Percentiles rank a stretch among this genome's conserved stretches.
phyloP scores from a whole-genome alignment of 768 basidiomycete species.

The Lentinula guzmanii region DNA sequence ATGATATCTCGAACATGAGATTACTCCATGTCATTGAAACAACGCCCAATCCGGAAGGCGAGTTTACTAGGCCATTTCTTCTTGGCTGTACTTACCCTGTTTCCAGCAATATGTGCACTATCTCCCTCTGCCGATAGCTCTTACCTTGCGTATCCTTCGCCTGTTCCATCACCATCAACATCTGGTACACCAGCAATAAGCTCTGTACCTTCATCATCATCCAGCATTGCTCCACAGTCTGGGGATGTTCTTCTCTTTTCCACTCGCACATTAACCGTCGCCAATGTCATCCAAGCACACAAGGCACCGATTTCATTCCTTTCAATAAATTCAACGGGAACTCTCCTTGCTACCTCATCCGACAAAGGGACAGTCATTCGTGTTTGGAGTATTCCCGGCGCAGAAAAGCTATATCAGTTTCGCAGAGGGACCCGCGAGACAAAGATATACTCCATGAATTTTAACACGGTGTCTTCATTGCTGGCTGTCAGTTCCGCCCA shows the following conservation, averaged over 20 bases:
- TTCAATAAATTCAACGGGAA: slow-evolving; percentile 80
- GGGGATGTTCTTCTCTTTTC: slow-evolving; percentile 95
- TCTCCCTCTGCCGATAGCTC: slow-evolving; percentile 91
- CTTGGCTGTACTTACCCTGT: not conserved
- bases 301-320: slow-evolving; percentile 89
- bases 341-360: slow-evolving; percentile 86
- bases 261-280: slow-evolving; percentile 83
- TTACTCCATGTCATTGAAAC: slow-evolving; percentile 97
- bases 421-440: slow-evolving; percentile 84
- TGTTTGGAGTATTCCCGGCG: slow-evolving; percentile 86
- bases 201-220: slow-evolving; percentile 26
- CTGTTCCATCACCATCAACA: slow-evolving; percentile 77
- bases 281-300: slow-evolving; percentile 97
- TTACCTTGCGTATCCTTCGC: slow-evolving; percentile 95
- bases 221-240: slow-evolving; percentile 42
- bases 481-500: slow-evolving; percentile 88
- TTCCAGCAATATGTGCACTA: slow-evolving; percentile 87
- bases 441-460: slow-evolving; percentile 73
- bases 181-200: slow-evolving; percentile 20
- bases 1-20: slow-evolving; percentile 98
- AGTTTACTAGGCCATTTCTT: slow-evolving; percentile 10
- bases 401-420: slow-evolving; percentile 95
- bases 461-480: slow-evolving; percentile 79
- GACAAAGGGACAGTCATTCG: slow-evolving; percentile 97
- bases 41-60: slow-evolving; percentile 91